phyloP scores from a whole-genome alignment of 495 filamentous ascomycete species.

The Lophium mytilinum region DNA sequence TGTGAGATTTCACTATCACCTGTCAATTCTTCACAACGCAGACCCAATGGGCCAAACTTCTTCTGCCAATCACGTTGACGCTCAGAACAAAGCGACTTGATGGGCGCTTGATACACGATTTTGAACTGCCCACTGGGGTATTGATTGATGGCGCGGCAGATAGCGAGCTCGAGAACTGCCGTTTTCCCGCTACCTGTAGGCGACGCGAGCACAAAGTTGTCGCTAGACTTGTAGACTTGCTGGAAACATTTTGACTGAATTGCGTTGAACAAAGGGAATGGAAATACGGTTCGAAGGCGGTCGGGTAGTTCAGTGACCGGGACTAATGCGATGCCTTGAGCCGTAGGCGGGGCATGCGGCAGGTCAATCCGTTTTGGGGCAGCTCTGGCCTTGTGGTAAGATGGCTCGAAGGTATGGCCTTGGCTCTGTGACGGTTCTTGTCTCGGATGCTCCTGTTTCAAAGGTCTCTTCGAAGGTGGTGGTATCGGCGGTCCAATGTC shows the following conservation, averaged over 20 bases:
- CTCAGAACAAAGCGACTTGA: constrained; percentile 86
- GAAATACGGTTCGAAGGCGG: constrained; percentile 66
- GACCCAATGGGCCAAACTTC: constrained; percentile 68
- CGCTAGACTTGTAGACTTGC: constrained; percentile 58
- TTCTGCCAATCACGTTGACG: constrained; percentile 73
- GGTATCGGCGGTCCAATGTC: not conserved
- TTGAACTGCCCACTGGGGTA: constrained; percentile 68
- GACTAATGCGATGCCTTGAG: constrained; percentile 66
- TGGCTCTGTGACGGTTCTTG: not conserved
- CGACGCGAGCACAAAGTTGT: constrained; percentile 83
- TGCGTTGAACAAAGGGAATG: constrained; percentile 79
- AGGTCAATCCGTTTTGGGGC: constrained; percentile 18
- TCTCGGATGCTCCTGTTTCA: not conserved
- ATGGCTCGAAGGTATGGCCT: not conserved
- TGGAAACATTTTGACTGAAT: constrained; percentile 85
- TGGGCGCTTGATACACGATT: constrained; percentile 91
- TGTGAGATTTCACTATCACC: constrained; percentile 79
- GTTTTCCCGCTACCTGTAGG: constrained; percentile 96
- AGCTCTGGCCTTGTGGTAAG: not conserved
- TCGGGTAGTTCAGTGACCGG: constrained; percentile 69
- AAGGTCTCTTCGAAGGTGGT: not conserved
- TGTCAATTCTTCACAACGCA: constrained; percentile 79
- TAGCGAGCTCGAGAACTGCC: constrained; percentile 80
- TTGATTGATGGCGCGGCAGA: constrained; percentile 64
- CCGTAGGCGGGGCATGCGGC: constrained; percentile 38